Evolutionary conservation across 805 yeast genomes (phyloP), one percentile per base, ranked within the genome.

Genomic region (Lipomyces sp.): DNA sequence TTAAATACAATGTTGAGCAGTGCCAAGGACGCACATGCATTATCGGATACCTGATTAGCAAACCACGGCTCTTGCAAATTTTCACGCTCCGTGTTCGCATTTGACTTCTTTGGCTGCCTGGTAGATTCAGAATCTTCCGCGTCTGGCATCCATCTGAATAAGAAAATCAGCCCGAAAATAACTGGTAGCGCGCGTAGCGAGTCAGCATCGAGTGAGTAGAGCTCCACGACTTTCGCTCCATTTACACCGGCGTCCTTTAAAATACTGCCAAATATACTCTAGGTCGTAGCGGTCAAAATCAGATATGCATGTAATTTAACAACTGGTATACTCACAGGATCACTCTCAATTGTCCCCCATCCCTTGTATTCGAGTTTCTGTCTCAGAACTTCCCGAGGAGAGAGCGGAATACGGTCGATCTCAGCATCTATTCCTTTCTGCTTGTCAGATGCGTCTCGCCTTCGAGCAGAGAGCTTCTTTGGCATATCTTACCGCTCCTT

Each of bases 261-360:
- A 11, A 67, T 57, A 34, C 62, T 60, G 15, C 60, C 45, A 30
- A 67, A 64, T 18, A 67, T 53, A 24, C 54, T 58, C 69, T 65
- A 45, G n/a, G 3, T 42, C 4, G 48, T 7, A 15, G 24, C 5
- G 2, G 15, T 42, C 18, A 57, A 24, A 24, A 13, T 32, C 42
- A 35, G 42, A 15, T 8, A 32, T 7, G 2, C 7, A 53, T 32
- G 32, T 8, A 15, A 24, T 7, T 13, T 5, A 10, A 15, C 15
- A 15, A 11, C 48, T 15, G 24, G n/a, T 42, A 6, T 6, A 37
- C 65, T 5, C 45, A 62, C 68, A 33, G 70, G 70, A 58, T 67
- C 70, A 42, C 64, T 64, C 62, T 67, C 70, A 13, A 67, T 33
- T 24, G 68, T 64, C 18, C 67, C 53, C 70, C 70, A 67, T 42